These are phyloP conservation scores for Phialemoniopsis sp. DNA, from an alignment of 2,329 filamentous ascomycete genomes.

Conservation along the genomic window DNA sequence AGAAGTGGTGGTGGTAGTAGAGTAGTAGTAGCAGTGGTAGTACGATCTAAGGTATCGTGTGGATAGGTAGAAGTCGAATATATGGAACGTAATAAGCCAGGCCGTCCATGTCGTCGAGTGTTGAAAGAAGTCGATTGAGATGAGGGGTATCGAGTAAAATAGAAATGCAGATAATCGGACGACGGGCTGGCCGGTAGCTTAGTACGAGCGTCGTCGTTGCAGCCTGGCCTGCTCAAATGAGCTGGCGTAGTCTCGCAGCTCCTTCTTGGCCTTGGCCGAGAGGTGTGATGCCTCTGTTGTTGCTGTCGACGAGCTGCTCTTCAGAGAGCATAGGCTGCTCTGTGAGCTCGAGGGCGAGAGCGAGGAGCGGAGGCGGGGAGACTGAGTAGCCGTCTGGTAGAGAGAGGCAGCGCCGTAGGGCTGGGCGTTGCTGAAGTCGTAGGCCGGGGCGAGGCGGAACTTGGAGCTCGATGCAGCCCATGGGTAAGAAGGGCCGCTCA, in stretches of 20 bases:
- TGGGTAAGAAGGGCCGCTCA: constrained; percentile 43
- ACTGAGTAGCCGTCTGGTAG: constrained; percentile 18
- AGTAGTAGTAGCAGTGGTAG: neutral
- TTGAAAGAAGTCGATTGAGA: constrained; percentile 3
- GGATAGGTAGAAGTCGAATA: constrained; percentile 3
- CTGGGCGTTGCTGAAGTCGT: constrained; percentile 67
- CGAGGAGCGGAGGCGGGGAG: constrained; percentile 17
- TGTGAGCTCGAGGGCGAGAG: constrained; percentile 75
- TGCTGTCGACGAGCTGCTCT: constrained; percentile 52
- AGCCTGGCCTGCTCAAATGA: constrained; percentile 79
- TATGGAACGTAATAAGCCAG: constrained; percentile 1
- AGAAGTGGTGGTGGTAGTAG: constrained; percentile 3
- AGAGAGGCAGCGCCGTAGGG: constrained; percentile 41
- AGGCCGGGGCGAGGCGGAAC: constrained; percentile 70
- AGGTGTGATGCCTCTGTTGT: constrained; percentile 53
- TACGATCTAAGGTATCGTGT: constrained; percentile 3
- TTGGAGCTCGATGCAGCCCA: constrained; percentile 39
- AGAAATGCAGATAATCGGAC: constrained; percentile 2
- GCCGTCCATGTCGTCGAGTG: constrained; percentile 4
- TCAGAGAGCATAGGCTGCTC: constrained; percentile 77
- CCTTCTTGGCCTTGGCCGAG: constrained; percentile 72
- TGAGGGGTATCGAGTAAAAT: constrained; percentile 35
- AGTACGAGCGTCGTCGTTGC: constrained; percentile 54
- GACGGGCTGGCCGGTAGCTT: constrained; percentile 14
- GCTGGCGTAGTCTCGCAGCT: constrained; percentile 80